These are phyloP conservation scores for Brettanomyces sp. DNA, from an alignment of 805 yeast genomes.

Conservation along the genomic window DNA sequence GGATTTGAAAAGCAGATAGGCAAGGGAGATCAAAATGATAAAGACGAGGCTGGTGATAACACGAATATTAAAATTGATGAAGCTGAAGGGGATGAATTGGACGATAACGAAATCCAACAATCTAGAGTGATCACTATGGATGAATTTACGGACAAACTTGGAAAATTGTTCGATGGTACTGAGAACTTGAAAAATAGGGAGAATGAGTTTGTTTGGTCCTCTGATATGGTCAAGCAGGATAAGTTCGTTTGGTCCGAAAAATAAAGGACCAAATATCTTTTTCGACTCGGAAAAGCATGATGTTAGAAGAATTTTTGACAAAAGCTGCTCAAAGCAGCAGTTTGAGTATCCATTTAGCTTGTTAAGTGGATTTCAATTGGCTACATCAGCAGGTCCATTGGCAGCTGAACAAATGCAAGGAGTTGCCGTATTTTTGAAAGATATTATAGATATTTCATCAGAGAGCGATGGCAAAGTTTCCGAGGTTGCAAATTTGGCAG, in stretches of 20 bases:
- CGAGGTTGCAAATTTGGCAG: constrained; percentile 42
- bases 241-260: constrained; percentile 67
- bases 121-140: constrained; percentile 1
- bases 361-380: constrained; percentile 76
- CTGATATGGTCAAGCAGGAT: constrained; percentile 30
- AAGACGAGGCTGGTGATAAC: constrained; percentile 57
- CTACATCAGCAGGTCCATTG: constrained; percentile 78
- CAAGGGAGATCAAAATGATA: constrained; percentile 31
- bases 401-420: constrained; percentile 86
- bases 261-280: constrained; percentile 66
- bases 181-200: not conserved
- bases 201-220: constrained; percentile 17
- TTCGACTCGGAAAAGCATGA: constrained; percentile 39
- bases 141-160: constrained; percentile 10
- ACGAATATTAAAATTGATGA: not conserved
- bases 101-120: constrained; percentile 12
- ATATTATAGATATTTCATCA: constrained; percentile 18
- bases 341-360: constrained; percentile 52
- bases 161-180: constrained; percentile 5
- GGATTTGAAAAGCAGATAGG: constrained; percentile 29
- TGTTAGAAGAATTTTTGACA: constrained; percentile 26
- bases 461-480: constrained; percentile 15
- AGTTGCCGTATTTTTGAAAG: constrained; percentile 45
- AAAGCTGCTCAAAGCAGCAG: not conserved
- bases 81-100: constrained; percentile 22